phyloP scores from a whole-genome alignment of 2,329 filamentous ascomycete species.

The Hymenotorrendiella dingleyae region DNA sequence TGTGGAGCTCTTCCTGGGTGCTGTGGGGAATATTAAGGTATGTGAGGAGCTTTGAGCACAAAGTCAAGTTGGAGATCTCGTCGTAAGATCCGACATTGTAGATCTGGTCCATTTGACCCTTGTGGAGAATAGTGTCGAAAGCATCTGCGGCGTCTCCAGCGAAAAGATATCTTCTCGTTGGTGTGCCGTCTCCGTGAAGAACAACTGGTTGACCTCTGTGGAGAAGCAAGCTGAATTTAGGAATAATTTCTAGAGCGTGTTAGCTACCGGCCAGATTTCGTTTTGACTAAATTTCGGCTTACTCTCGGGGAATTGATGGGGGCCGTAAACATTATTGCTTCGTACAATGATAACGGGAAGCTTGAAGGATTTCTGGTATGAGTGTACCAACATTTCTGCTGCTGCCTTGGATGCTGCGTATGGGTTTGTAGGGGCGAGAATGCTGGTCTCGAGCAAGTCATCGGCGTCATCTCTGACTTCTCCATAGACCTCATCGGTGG shows the following conservation, averaged over 20 bases:
- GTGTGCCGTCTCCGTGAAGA: constrained; percentile 70
- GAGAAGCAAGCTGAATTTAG: constrained; percentile 71
- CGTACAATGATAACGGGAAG: constrained; percentile 74
- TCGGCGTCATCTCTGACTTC: constrained; percentile 68
- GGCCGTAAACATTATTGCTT: constrained; percentile 81
- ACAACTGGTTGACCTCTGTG: constrained; percentile 61
- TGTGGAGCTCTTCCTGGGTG: constrained; percentile 46
- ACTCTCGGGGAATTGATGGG: constrained; percentile 81
- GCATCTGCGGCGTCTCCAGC: constrained; percentile 75
- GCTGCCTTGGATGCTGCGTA: constrained; percentile 78
- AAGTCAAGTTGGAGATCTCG: constrained; percentile 67
- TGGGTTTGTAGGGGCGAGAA: constrained; percentile 74
- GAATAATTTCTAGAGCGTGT: constrained; percentile 62
- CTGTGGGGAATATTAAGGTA: constrained; percentile 52
- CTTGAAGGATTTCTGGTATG: constrained; percentile 79
- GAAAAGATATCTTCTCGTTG: constrained; percentile 70
- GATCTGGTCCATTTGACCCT: constrained; percentile 65
- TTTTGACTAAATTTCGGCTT: too few relatives aligned
- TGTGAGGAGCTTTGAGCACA: constrained; percentile 59
- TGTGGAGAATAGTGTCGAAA: constrained; percentile 79
- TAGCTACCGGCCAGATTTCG: constrained; percentile 2
- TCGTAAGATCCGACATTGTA: constrained; percentile 79
- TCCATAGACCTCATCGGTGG: constrained; percentile 81
- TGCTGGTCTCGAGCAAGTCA: constrained; percentile 66
- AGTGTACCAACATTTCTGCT: constrained; percentile 79